Evolutionary conservation across 139 green algal genomes (phyloP).

Genomic region (Chlorella sp.): DNA sequence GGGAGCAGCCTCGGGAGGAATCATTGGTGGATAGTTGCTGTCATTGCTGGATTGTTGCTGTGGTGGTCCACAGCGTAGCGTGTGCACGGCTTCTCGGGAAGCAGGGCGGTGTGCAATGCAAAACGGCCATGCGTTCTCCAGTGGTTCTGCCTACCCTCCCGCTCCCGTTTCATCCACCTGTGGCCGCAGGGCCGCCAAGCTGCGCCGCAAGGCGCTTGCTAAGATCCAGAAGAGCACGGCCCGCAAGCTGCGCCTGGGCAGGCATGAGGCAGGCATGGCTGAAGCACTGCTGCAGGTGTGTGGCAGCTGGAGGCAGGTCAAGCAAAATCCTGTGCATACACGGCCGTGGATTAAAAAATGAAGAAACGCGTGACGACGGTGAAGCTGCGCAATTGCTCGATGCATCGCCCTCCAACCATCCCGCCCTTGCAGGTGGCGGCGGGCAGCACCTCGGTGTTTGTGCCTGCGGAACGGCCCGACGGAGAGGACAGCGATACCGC

Average conservation of each 20-base stretch:
- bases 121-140: too few species aligned
- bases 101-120: too few species aligned
- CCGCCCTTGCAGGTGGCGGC: not conserved
- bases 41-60: too few species aligned
- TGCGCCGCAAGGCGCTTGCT: not conserved
- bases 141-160: not conserved
- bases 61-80: too few species aligned
- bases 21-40: too few species aligned
- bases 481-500: not conserved
- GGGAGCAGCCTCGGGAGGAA: too few species aligned
- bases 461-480: not conserved
- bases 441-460: not conserved
- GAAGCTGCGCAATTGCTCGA: not conserved
- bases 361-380: too few species aligned
- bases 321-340: too few species aligned
- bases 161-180: not conserved
- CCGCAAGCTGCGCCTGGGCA: not conserved
- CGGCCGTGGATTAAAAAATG: too few species aligned
- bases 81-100: too few species aligned
- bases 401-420: not conserved
- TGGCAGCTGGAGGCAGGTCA: too few species aligned
- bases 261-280: conserved; percentile 8
- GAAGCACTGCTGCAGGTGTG: conserved; percentile 16
- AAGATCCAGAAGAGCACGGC: conserved; percentile 8
- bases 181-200: conserved; percentile 21